Evolutionary conservation across 75 land plant species (phyloP).

Genomic region (Sequoia sempervirens): DNA sequence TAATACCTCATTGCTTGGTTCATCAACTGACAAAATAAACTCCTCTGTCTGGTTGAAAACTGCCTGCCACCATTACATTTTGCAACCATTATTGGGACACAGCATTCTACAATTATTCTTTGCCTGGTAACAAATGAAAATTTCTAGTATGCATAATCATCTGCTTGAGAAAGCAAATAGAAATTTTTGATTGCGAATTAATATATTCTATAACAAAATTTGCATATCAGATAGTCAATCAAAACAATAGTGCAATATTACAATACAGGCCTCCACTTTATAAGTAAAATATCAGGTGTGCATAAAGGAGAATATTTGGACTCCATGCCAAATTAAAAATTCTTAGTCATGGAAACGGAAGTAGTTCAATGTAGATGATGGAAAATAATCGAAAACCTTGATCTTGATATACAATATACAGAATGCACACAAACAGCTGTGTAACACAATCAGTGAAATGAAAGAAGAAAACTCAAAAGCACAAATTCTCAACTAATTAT

Average conservation of each 20-base stretch:
- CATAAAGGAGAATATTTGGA: background rate
- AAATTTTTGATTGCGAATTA: background rate
- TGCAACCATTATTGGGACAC: background rate
- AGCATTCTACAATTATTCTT: background rate
- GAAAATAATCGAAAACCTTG: background rate
- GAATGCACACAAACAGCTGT: background rate
- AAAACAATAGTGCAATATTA: background rate
- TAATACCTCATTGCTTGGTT: slow-evolving; percentile 69
- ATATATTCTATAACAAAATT: background rate
- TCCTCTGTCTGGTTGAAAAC: slow-evolving; percentile 83
- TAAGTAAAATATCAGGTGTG: background rate
- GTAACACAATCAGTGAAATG: background rate
- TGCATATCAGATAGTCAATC: background rate
- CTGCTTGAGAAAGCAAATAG: background rate
- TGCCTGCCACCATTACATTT: slow-evolving; percentile 54
- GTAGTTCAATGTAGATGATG: background rate
- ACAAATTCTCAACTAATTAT: background rate
- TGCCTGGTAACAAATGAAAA: background rate
- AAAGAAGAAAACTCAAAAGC: background rate
- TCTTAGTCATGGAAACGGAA: background rate
- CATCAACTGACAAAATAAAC: slow-evolving; percentile 75
- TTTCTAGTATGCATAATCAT: background rate
- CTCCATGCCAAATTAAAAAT: background rate
- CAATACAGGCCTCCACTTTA: background rate
- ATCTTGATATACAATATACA: background rate